Evolutionary conservation across 179 eudicot genomes (phyloP), one percentile per base, ranked within the genome.

Genomic region (Vitellaria paradoxa): DNA sequence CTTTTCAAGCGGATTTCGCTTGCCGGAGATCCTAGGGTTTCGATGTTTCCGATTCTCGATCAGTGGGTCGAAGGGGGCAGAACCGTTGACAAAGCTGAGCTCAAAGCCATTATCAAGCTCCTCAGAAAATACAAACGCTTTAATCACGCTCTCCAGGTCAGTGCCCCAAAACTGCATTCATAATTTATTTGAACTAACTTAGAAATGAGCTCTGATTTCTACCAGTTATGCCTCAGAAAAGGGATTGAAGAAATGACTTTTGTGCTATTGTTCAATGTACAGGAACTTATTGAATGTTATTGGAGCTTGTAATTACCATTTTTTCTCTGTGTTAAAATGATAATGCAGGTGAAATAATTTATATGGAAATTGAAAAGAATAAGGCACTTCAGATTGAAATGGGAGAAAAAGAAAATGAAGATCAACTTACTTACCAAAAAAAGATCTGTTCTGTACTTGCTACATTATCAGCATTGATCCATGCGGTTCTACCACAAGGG

Each of bases 141-240:
- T 80, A 68, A 76, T 0, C 85, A 84, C 61, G 88, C 90, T 63
- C 88, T 87, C 26, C 74, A 85, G 87, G 88, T 82, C 26, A 57
- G 26, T 7, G 8, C 30, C 18, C 7, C 20, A 8, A 40, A 40
- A 6, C 17, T 37, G 17, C 26, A 4, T 47, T 47, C 72, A 1
- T 47, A 53, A 5, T 53, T 53, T 53, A 15, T 53, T 53, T 53
- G 57, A 53, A 53, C 57, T 53, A 10, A 13, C 57, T 3, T 53
- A 53, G 57, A 53, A 53, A 53, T 14, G 14, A 53, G 57, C 57
- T 15, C 12, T 53, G 57, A 53, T 12, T 53, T 14, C 57, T 30
- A 30, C 37, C 2, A 30, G 37, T 30, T 30, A 30, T 30, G 2
- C 37, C 37, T 30, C 37, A 2, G 37, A 30, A 30, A 30, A 2